Percentiles rank a stretch among this genome's conserved stretches.
Evolutionary conservation across 805 yeast genomes (phyloP).

Genomic region (Ogataea thermomethanolica): DNA sequence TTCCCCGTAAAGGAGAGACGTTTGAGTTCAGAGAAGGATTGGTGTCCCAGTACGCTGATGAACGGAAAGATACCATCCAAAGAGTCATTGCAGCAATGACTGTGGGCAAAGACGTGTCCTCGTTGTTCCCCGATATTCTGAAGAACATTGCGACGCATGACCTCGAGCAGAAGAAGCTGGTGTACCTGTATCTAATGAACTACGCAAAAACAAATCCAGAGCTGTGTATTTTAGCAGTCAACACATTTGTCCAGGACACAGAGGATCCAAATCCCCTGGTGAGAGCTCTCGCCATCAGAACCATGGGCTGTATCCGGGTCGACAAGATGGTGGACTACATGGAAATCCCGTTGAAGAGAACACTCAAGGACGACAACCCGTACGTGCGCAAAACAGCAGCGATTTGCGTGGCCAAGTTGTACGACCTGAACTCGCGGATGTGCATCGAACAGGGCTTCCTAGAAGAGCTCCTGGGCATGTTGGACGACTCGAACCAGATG

Average conservation of each 20-base stretch:
- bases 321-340: conserved; percentile 93
- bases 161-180: conserved; percentile 93
- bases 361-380: conserved; percentile 90
- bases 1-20: conserved; percentile 71
- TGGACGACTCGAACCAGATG: conserved; percentile 92
- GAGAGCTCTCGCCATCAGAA: conserved; percentile 92
- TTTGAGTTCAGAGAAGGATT: conserved; percentile 85
- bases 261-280: conserved; percentile 96
- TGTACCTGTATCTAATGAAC: conserved; percentile 91
- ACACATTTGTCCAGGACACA: conserved; percentile 91
- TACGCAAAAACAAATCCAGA: conserved; percentile 97
- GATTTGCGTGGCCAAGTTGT: conserved; percentile 92
- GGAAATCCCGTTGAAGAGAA: conserved; percentile 82
- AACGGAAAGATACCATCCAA: conserved; percentile 94
- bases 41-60: conserved; percentile 91
- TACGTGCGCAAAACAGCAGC: conserved; percentile 98
- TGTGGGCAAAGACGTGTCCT: conserved; percentile 91
- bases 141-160: conserved; percentile 97
- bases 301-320: conserved; percentile 98
- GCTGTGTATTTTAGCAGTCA: conserved; percentile 90
- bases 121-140: conserved; percentile 91
- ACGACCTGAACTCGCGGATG: conserved; percentile 74
- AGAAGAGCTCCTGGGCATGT: conserved; percentile 57
- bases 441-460: conserved; percentile 88
- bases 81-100: conserved; percentile 98